Conservation (phyloP, 2,329 filamentous ascomycete species). For the Aspergillus neoniger region DNA sequence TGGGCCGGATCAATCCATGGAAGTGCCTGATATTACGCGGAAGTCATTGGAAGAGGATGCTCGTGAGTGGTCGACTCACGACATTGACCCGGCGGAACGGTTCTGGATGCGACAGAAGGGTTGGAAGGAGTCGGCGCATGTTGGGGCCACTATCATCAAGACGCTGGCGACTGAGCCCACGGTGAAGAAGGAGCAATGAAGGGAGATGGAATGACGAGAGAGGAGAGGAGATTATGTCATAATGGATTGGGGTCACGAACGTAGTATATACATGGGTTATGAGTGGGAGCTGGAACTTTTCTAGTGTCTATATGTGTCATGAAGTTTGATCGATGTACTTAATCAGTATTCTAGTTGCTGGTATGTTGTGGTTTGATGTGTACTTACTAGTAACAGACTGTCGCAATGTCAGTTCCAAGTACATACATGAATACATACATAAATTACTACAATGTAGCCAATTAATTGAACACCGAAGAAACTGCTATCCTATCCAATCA, state of each 20-base stretch:
- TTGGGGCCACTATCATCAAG: conserved; percentile 45
- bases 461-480: too few species aligned
- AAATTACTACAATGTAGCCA: rapidly evolving
- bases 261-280: not conserved
- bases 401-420: not conserved
- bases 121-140: conserved; percentile 45
- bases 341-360: not conserved
- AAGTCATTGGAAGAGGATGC: conserved; percentile 47
- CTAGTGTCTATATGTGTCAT: not conserved
- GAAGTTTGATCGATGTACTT: not conserved
- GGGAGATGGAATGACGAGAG: not conserved
- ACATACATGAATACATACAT: not conserved
- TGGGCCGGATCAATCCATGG: conserved; percentile 14
- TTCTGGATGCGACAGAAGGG: conserved; percentile 50
- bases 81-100: conserved; percentile 35
- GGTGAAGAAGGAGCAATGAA: conserved; percentile 40
- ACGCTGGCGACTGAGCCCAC: conserved; percentile 26
- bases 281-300: not conserved
- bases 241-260: not conserved
- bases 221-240: not conserved
- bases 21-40: conserved; percentile 36
- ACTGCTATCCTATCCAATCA: too few species aligned
- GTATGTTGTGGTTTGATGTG: not conserved
- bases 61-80: conserved; percentile 36
- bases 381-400: too few species aligned